Evolutionary conservation across 495 filamentous ascomycete genomes (phyloP).

Genomic region (Podospora australis): DNA sequence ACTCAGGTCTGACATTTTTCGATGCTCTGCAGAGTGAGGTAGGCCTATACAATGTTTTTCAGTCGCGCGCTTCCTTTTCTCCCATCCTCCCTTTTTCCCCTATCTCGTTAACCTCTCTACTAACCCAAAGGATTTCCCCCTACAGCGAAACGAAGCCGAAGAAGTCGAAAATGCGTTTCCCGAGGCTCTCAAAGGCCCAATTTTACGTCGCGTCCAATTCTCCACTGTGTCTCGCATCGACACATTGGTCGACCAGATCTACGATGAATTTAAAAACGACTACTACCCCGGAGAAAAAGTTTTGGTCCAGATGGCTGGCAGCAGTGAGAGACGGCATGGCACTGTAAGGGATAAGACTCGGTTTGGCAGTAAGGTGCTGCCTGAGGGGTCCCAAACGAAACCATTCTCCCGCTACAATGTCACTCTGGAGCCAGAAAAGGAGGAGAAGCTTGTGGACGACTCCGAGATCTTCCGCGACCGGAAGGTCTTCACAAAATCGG

Average conservation of each 20-base stretch:
- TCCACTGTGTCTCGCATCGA: constrained; percentile 86
- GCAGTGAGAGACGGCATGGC: constrained; percentile 67
- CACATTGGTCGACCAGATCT: constrained; percentile 61
- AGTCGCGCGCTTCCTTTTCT: too few species aligned
- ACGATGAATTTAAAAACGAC: constrained; percentile 82
- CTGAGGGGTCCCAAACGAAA: constrained; percentile 57
- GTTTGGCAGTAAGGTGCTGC: constrained; percentile 50
- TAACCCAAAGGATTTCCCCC: background rate
- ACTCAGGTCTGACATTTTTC: constrained; percentile 89
- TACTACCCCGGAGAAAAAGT: constrained; percentile 92
- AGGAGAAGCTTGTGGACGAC: constrained; percentile 75
- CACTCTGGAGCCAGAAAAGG: constrained; percentile 59
- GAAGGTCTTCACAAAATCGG: constrained; percentile 91
- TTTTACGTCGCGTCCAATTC: constrained; percentile 86
- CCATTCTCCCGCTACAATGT: constrained; percentile 79
- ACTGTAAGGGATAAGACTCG: constrained; percentile 82
- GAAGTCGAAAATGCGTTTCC: constrained; percentile 90
- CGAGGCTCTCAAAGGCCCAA: constrained; percentile 82
- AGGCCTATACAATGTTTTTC: constrained; percentile 25
- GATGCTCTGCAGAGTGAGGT: constrained; percentile 93
- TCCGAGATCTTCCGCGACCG: constrained; percentile 79
- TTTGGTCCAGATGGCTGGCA: constrained; percentile 55
- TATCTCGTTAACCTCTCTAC: constrained; percentile 61
- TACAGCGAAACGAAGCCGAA: constrained; percentile 71
- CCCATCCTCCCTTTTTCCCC: too few species aligned